phyloP scores from a whole-genome alignment of 306 rosid genomes.

The Sindora glabra region DNA sequence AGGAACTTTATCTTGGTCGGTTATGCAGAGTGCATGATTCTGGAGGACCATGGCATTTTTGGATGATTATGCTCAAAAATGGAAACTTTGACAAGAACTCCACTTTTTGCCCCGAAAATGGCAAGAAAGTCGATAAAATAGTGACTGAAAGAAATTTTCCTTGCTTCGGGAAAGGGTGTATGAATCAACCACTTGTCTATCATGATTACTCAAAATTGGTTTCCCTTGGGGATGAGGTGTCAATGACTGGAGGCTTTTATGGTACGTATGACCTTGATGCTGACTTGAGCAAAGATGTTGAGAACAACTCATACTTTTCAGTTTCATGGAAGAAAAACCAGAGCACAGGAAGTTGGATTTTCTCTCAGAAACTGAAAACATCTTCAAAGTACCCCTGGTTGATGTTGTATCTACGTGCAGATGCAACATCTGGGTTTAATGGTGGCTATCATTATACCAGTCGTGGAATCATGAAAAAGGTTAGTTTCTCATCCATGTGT shows the following conservation, averaged over 20 bases:
- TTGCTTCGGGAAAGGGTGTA: conserved; percentile 55
- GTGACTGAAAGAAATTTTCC: conserved; percentile 35
- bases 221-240: conserved; percentile 1
- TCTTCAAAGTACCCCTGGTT: conserved; percentile 52
- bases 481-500: background rate
- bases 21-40: conserved; percentile 30
- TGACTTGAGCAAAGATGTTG: conserved; percentile 20
- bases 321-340: conserved; percentile 42
- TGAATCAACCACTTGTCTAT: conserved; percentile 54
- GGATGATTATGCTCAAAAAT: conserved; percentile 61
- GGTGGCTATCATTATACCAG: conserved; percentile 52
- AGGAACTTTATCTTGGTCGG: conserved; percentile 45
- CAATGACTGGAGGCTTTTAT: conserved; percentile 36
- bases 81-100: conserved; percentile 51
- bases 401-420: conserved; percentile 50
- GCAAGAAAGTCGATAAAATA: conserved; percentile 24
- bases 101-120: conserved; percentile 49
- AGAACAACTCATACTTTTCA: conserved; percentile 38
- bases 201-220: conserved; percentile 34
- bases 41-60: conserved; percentile 41
- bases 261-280: conserved; percentile 60
- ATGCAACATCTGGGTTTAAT: conserved; percentile 38
- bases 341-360: conserved; percentile 47
- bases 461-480: conserved; percentile 48
- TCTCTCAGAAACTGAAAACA: conserved; percentile 31